Conservation (phyloP, 2,329 filamentous ascomycete genomes). For the Aspergillus pseudonomiae region DNA sequence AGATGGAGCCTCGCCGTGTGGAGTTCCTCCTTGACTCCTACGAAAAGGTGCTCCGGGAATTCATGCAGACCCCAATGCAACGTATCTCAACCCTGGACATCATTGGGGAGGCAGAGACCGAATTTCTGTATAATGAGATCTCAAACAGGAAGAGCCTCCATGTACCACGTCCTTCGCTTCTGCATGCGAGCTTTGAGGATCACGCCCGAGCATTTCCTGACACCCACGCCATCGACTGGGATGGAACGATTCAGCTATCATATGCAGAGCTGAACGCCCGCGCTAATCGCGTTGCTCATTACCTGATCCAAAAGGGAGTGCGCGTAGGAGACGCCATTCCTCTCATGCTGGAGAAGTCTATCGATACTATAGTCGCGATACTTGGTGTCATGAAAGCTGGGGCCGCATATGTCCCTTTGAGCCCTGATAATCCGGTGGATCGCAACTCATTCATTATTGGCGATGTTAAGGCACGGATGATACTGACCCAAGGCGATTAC, state of each 20-base stretch:
- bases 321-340: neutral
- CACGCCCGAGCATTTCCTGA: neutral
- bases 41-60: neutral
- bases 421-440: neutral
- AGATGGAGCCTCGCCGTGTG: conserved; percentile 7
- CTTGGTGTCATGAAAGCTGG: conserved; percentile 5
- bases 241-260: neutral
- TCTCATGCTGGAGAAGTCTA: neutral
- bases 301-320: neutral
- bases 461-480: neutral
- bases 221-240: conserved; percentile 3
- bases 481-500: neutral
- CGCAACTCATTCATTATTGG: neutral
- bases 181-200: neutral
- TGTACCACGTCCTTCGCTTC: neutral
- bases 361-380: neutral
- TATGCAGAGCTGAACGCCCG: conserved; percentile 1
- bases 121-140: neutral
- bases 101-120: neutral
- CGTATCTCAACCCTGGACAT: neutral
- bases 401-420: conserved; percentile 1
- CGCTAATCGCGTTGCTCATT: neutral
- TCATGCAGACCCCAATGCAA: neutral
- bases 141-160: conserved; percentile 3
- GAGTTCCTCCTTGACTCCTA: conserved; percentile 2